Evolutionary conservation across 2,329 filamentous ascomycete genomes (phyloP).

Genomic region (Huntiella bhutanensis): DNA sequence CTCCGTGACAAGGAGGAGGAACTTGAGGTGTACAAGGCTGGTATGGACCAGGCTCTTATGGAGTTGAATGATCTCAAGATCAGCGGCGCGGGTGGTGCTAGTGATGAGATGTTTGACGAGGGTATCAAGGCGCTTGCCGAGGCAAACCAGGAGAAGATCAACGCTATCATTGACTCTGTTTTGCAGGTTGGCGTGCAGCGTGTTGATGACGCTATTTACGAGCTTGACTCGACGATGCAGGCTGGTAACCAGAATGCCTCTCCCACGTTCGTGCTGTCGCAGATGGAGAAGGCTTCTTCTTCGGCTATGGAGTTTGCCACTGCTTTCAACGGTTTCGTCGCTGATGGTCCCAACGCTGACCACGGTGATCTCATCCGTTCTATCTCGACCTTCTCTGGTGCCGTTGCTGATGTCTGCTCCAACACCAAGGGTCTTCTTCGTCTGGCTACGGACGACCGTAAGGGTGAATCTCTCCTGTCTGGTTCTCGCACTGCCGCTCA

Average conservation of each 20-base stretch:
- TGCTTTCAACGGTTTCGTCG: constrained; percentile 95
- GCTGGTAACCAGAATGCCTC: constrained; percentile 97
- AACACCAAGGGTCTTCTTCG: constrained; percentile 92
- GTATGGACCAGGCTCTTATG: constrained; percentile 88
- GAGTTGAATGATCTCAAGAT: constrained; percentile 77
- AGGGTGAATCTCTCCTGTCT: constrained; percentile 66
- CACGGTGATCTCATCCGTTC: constrained; percentile 86
- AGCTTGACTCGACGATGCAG: constrained; percentile 94
- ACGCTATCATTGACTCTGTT: constrained; percentile 93
- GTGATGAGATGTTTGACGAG: constrained; percentile 65
- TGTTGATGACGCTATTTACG: constrained; percentile 91
- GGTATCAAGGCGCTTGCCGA: constrained; percentile 82
- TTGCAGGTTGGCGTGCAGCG: constrained; percentile 81
- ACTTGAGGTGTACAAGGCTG: constrained; percentile 92
- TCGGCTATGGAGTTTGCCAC: constrained; percentile 95
- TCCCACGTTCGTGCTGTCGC: constrained; percentile 81
- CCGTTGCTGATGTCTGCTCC: constrained; percentile 80
- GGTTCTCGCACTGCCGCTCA: constrained; percentile 69
- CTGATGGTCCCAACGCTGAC: constrained; percentile 78
- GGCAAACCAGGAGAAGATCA: constrained; percentile 78
- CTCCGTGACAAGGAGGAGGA: constrained; percentile 93
- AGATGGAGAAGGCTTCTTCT: constrained; percentile 89
- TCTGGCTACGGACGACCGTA: constrained; percentile 89
- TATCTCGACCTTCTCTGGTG: constrained; percentile 74
- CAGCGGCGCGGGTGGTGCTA: constrained; percentile 44